phyloP scores from a whole-genome alignment of 176 grass and related monocot species.

The Oropetium thomaeum region DNA sequence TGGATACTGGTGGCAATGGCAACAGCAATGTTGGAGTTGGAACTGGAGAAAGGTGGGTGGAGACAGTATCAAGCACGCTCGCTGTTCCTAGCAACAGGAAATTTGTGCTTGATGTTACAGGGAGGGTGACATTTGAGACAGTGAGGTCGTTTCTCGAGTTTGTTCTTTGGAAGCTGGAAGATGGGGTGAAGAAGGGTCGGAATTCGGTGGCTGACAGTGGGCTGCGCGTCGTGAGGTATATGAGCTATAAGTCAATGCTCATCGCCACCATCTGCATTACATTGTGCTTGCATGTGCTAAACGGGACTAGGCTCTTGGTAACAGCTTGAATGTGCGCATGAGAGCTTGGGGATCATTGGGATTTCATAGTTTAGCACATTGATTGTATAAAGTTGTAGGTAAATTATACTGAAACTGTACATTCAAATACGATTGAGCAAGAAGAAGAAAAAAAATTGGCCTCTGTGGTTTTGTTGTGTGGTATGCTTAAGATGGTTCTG shows the following conservation, averaged over 20 bases:
- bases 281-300: slow-evolving; percentile 74
- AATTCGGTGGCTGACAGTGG: slow-evolving; percentile 35
- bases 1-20: not conserved
- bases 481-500: slow-evolving; percentile 8
- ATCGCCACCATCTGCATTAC: slow-evolving; percentile 66
- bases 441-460: not conserved
- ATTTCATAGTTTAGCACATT: slow-evolving; percentile 14
- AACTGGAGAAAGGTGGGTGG: slow-evolving; percentile 51
- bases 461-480: slow-evolving; percentile 16
- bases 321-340: slow-evolving; percentile 26
- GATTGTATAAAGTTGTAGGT: slow-evolving; percentile 26
- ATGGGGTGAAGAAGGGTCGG: slow-evolving; percentile 44
- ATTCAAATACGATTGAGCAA: slow-evolving; percentile 8
- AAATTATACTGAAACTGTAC: slow-evolving; percentile 35
- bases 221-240: slow-evolving; percentile 50
- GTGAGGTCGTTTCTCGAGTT: slow-evolving; percentile 92
- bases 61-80: slow-evolving; percentile 66
- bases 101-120: slow-evolving; percentile 87
- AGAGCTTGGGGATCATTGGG: not conserved
- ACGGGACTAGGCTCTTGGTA: slow-evolving; percentile 51
- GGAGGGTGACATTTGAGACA: slow-evolving; percentile 90
- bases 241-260: slow-evolving; percentile 76
- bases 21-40: slow-evolving; percentile 5
- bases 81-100: slow-evolving; percentile 72
- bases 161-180: slow-evolving; percentile 68